A percentile compares a stretch with the other conserved stretches of the same genome.
These are phyloP conservation scores for Hyphopichia burtonii DNA, from an alignment of 1,139 yeast species.

Conservation along the genomic window DNA sequence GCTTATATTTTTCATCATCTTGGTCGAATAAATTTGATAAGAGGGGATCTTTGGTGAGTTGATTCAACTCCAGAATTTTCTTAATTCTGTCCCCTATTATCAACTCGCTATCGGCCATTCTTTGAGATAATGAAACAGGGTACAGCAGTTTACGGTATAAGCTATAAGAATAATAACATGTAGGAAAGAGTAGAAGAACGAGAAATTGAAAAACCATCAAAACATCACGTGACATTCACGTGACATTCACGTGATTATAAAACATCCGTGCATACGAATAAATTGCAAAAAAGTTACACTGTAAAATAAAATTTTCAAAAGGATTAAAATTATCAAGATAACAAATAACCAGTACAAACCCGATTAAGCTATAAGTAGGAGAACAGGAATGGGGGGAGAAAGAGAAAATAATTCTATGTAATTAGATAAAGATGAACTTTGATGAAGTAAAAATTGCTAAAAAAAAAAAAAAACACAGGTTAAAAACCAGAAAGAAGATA, in stretches of 20 bases:
- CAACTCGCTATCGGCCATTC: neutral
- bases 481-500: no score
- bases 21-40: neutral
- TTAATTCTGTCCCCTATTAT: slow-evolving; percentile 1
- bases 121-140: neutral
- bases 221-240: slow-evolving; percentile 4
- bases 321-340: neutral
- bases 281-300: neutral
- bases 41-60: slow-evolving; percentile 3
- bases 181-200: neutral
- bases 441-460: neutral
- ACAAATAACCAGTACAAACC: neutral
- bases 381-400: neutral
- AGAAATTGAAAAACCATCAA: neutral
- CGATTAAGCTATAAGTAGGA: neutral
- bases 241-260: slow-evolving; percentile 1
- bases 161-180: no score
- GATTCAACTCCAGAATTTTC: slow-evolving; percentile 4
- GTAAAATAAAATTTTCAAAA: no score
- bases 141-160: no score
- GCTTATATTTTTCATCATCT: neutral
- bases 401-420: neutral
- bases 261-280: neutral
- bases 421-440: neutral
- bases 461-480: neutral